These are phyloP conservation scores for Eucalyptus sp. DNA, from an alignment of 345 rosid genomes.

Conservation along the genomic window DNA sequence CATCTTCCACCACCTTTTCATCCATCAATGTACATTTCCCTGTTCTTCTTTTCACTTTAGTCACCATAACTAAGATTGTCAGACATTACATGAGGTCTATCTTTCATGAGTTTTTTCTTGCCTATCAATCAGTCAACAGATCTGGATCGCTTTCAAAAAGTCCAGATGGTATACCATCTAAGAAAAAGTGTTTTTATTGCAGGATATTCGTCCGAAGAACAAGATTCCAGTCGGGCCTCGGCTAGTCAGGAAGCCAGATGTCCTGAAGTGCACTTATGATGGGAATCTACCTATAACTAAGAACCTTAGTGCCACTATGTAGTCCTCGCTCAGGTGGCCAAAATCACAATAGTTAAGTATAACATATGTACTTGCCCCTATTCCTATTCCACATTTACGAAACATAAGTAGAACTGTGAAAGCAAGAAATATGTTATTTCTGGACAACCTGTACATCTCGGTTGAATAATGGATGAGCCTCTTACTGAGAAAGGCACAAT, in stretches of 20 bases:
- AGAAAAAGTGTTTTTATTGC: background rate
- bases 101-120: background rate
- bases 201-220: constrained; percentile 76
- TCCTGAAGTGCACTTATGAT: constrained; percentile 60
- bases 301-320: constrained; percentile 37
- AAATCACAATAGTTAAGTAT: background rate
- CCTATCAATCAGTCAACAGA: background rate
- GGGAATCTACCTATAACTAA: constrained; percentile 63
- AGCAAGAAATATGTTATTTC: background rate
- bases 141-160: background rate
- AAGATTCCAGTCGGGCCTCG: constrained; percentile 57
- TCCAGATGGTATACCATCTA: background rate
- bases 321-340: background rate
- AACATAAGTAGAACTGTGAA: background rate
- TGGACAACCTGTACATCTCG: background rate
- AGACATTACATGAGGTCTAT: background rate
- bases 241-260: constrained; percentile 56
- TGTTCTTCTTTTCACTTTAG: background rate
- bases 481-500: background rate
- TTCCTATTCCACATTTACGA: background rate
- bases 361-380: background rate
- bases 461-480: background rate
- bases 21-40: background rate
- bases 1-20: background rate
- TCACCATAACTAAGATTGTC: background rate